These are phyloP conservation scores for Schizopora paradoxa DNA, from an alignment of 1,284 basidiomycete species.

Conservation along the genomic window DNA sequence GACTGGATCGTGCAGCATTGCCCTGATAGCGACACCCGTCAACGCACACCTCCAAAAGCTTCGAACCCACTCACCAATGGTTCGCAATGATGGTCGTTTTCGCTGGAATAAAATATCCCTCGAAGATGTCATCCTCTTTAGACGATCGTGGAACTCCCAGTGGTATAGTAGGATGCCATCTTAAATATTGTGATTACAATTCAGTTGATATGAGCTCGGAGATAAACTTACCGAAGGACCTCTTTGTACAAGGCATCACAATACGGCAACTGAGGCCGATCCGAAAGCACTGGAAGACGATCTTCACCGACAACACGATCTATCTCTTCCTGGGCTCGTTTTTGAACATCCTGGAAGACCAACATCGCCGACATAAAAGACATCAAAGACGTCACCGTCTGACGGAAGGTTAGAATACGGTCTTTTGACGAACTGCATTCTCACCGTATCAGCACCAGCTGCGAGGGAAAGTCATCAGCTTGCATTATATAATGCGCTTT, in stretches of 20 bases:
- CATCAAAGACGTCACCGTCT: constrained; percentile 23
- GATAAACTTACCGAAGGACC: too few species aligned
- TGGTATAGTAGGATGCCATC: too few species aligned
- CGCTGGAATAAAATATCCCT: constrained; percentile 21
- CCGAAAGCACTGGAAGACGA: constrained; percentile 30
- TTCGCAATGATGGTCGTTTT: constrained; percentile 16
- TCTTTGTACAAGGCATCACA: too few species aligned
- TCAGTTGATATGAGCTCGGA: too few species aligned
- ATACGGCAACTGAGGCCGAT: constrained; percentile 30
- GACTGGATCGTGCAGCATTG: constrained; percentile 5
- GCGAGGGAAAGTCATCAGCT: too few species aligned
- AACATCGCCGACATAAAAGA: constrained; percentile 25
- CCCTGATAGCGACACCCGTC: neutral
- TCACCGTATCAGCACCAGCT: too few species aligned
- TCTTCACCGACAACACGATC: constrained; percentile 28
- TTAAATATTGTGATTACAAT: too few species aligned
- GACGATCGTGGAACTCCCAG: too few species aligned
- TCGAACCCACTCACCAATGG: constrained; percentile 17
- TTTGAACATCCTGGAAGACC: constrained; percentile 25
- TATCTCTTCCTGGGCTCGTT: constrained; percentile 29
- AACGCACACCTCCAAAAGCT: neutral
- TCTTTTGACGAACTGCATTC: too few species aligned
- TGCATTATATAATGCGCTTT: too few species aligned
- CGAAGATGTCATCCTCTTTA: constrained; percentile 29
- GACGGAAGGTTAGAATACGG: too few species aligned